These are phyloP conservation scores for Backusella australiensis DNA, from an alignment of 192 early-diverging fungal species.

Conservation along the genomic window DNA sequence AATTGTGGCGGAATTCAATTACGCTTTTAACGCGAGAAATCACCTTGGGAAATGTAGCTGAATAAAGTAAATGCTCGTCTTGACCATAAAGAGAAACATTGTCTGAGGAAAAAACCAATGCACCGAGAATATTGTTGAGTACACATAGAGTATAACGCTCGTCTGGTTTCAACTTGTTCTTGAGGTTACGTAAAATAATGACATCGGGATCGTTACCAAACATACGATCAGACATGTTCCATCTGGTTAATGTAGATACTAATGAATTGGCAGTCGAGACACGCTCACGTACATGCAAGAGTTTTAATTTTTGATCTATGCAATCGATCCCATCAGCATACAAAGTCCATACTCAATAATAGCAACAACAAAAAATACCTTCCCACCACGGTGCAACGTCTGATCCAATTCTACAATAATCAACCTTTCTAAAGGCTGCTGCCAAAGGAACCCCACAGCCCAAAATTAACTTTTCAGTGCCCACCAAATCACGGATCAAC, in stretches of 20 bases:
- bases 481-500: slow-evolving; percentile 38
- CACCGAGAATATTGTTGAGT: slow-evolving; percentile 48
- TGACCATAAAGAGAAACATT: slow-evolving; percentile 30
- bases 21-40: slow-evolving; percentile 11
- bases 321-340: background rate
- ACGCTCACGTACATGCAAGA: slow-evolving; percentile 50
- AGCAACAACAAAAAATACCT: slow-evolving; percentile 3
- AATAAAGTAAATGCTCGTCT: slow-evolving; percentile 35
- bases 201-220: slow-evolving; percentile 58
- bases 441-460: slow-evolving; percentile 52
- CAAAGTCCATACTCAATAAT: background rate
- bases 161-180: slow-evolving; percentile 39
- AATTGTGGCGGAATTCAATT: slow-evolving; percentile 26
- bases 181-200: slow-evolving; percentile 42
- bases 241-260: slow-evolving; percentile 43
- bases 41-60: slow-evolving; percentile 41
- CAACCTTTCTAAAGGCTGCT: slow-evolving; percentile 39
- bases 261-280: slow-evolving; percentile 49
- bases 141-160: slow-evolving; percentile 44
- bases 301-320: slow-evolving; percentile 38
- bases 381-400: slow-evolving; percentile 50
- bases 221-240: slow-evolving; percentile 43
- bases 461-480: slow-evolving; percentile 40
- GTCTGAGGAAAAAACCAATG: slow-evolving; percentile 49
- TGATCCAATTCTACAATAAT: slow-evolving; percentile 52